These are phyloP conservation scores for Rhododendron molle DNA, from an alignment of 148 eudicot species.

Conservation along the genomic window DNA sequence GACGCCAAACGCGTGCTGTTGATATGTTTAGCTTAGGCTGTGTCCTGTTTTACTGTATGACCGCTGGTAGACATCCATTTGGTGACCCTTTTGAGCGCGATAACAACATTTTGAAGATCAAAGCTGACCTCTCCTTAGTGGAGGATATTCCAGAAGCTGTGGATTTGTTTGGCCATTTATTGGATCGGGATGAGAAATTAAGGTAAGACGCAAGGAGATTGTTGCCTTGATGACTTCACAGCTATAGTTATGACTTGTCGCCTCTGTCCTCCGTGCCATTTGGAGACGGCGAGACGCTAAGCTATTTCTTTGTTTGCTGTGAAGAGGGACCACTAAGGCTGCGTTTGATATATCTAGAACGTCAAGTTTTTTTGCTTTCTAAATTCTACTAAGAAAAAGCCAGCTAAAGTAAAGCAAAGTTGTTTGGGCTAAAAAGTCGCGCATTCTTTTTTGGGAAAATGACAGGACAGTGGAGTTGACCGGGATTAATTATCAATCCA, in stretches of 20 bases:
- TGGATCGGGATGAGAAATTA: slow-evolving; percentile 51
- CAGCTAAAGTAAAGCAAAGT: not conserved
- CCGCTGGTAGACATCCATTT: slow-evolving; percentile 89
- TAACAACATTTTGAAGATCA: slow-evolving; percentile 42
- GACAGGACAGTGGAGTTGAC: too few relatives aligned
- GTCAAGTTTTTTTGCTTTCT: not conserved
- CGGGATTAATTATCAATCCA: too few relatives aligned
- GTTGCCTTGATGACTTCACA: not conserved
- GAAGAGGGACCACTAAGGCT: not conserved
- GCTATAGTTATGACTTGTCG: not conserved
- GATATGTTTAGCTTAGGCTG: slow-evolving; percentile 84
- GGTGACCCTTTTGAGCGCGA: slow-evolving; percentile 78
- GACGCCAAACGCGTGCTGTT: slow-evolving; percentile 75
- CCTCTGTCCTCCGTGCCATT: not conserved
- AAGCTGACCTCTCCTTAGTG: slow-evolving; percentile 56
- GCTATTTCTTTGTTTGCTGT: not conserved
- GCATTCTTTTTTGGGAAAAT: too few relatives aligned
- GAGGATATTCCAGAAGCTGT: slow-evolving; percentile 78
- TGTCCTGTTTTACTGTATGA: slow-evolving; percentile 75
- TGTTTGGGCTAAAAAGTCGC: not conserved
- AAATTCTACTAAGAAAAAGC: too few relatives aligned
- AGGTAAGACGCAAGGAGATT: slow-evolving; percentile 44
- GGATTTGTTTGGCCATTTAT: slow-evolving; percentile 57
- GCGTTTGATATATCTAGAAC: not conserved
- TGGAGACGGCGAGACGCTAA: not conserved